A percentile compares a stretch with the other conserved stretches of the same genome.
These are phyloP conservation scores for Aureobasidium sp. DNA, from an alignment of 2,329 filamentous ascomycete genomes.

Conservation along the genomic window DNA sequence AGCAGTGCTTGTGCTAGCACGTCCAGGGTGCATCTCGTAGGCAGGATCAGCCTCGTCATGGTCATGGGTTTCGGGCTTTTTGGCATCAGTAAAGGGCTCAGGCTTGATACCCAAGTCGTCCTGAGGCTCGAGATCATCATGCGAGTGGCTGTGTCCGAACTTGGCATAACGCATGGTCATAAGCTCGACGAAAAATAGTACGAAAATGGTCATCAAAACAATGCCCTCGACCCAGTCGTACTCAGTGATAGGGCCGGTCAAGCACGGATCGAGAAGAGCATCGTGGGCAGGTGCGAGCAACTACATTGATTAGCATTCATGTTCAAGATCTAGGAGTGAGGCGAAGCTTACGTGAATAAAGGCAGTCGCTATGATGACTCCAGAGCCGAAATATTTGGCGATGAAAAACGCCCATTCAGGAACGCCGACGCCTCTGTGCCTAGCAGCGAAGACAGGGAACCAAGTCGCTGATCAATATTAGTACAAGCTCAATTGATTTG, in stretches of 20 bases:
- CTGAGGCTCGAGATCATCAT: constrained; percentile 23
- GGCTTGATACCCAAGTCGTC: constrained; percentile 6
- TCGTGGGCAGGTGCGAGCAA: constrained; percentile 73
- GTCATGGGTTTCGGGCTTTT: neutral
- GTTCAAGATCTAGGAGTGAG: neutral
- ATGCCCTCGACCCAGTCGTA: constrained; percentile 85
- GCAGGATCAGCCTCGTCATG: neutral
- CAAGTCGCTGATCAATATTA: constrained; percentile 50
- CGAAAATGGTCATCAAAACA: constrained; percentile 74
- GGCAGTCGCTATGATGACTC: constrained; percentile 85
- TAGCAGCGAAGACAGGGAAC: constrained; percentile 62
- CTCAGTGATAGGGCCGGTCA: constrained; percentile 53
- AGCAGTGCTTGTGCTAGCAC: constrained; percentile 4
- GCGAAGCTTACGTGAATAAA: constrained; percentile 63
- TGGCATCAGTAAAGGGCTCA: neutral
- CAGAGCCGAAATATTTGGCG: constrained; percentile 86
- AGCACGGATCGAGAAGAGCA: constrained; percentile 60
- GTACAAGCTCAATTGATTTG: neutral
- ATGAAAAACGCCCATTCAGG: constrained; percentile 72
- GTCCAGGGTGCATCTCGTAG: neutral
- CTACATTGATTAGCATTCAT: constrained; percentile 23
- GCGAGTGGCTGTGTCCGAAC: constrained; percentile 43
- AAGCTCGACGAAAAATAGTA: constrained; percentile 83
- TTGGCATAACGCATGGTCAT: constrained; percentile 69
- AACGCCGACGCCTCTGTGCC: constrained; percentile 51